Base-by-base conservation (phyloP, 2,329 filamentous ascomycete species). In the Talaromyces albobiverticillius region DNA sequence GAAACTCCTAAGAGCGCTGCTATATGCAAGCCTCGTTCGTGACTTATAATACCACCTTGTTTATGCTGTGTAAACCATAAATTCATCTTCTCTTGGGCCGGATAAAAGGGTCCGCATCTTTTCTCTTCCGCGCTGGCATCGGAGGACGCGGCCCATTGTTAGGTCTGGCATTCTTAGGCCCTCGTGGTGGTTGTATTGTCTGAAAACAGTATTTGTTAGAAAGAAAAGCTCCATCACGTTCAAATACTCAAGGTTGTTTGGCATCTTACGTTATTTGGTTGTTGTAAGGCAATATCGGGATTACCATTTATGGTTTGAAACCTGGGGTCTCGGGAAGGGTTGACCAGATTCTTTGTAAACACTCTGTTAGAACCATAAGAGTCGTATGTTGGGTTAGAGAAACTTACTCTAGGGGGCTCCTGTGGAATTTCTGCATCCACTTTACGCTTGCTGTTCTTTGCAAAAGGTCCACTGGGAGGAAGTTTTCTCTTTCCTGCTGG, bases 101-200 rank as follows among this genome's bases (percentile, higher is more conserved):
- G 55, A 75, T 74, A 55, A 75, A 75, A 3, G 71, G 70, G 52
- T 74, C 71, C 18, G 56, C 64, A 20, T 69, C 65, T 57, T 73
- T 74, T 61, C 71, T 74, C 46, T 67, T 71, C 45, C 71, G 70
- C 50, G 68, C 64, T 18, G 62, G 64, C 20, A 66, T 64, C 22
- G 67, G 70, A 31, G 66, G 64, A 40, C 63, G 55, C 23, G 54
- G 56, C 29, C 61, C 60, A 42, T 61, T 58, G 47, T n/a, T 20
- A 29, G 51, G 40, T 18, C 32, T 52, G 25, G 51, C 50, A 46
- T 53, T 49, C 22, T 51, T 54, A 6, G 56, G 57, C 36, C 53
- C 57, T 29, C 54, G 56, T 31, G 58, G 56, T 10, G 56, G 50
- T 40, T 57, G 57, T 57, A 47, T 48, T n/a, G 16, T 31, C 54